Evolutionary conservation across 1,139 yeast genomes (phyloP).

Genomic region (Suhomyces kunorum): DNA sequence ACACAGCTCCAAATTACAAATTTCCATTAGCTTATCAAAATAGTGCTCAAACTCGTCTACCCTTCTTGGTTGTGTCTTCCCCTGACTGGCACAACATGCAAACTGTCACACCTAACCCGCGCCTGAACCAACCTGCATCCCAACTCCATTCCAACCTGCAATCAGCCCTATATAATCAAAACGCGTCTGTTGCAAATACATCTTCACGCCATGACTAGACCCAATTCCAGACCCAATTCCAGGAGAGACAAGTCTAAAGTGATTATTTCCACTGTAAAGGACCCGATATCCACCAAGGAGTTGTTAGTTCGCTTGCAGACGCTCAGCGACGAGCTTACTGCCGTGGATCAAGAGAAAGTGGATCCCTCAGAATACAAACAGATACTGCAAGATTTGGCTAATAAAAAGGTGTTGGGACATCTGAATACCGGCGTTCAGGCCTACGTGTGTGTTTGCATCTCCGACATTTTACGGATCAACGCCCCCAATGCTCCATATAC

Average conservation of each 20-base stretch:
- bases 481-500: constrained; percentile 95
- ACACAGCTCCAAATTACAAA: no score
- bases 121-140: no score
- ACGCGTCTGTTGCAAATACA: constrained; percentile 11
- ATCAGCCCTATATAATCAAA: not conserved
- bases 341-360: constrained; percentile 60
- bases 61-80: no score
- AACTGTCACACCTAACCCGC: no score
- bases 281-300: constrained; percentile 61
- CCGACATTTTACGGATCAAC: constrained; percentile 72
- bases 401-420: constrained; percentile 59
- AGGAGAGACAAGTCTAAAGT: constrained; percentile 40
- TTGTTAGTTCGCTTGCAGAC: constrained; percentile 43
- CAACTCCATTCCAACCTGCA: constrained; percentile 1
- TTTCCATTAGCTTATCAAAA: no score
- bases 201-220: constrained; percentile 3
- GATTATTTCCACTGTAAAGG: constrained; percentile 55
- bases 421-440: constrained; percentile 73
- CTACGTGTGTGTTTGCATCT: constrained; percentile 68
- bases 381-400: constrained; percentile 55
- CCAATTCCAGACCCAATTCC: constrained; percentile 5
- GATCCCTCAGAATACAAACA: constrained; percentile 46
- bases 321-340: constrained; percentile 62
- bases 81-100: no score
- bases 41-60: no score